Evolutionary conservation across 352 stramenopile species (phyloP).

Genomic region (Pythium apleroticum): DNA sequence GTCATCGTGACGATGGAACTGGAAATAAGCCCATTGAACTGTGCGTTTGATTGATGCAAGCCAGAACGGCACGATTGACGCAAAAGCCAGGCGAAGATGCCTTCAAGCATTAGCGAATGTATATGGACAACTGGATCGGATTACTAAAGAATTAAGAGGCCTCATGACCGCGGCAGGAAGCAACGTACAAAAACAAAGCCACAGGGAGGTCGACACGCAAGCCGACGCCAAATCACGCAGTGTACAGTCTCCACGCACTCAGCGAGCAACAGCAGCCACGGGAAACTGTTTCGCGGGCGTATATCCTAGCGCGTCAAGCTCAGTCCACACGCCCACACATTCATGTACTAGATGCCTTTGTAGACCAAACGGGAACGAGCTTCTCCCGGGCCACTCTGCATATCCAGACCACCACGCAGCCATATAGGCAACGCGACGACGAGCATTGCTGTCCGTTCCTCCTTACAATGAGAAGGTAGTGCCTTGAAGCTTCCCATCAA

Average conservation of each 20-base stretch:
- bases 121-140: slow-evolving; percentile 59
- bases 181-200: slow-evolving; percentile 25
- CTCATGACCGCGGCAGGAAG: slow-evolving; percentile 20
- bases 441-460: slow-evolving; percentile 42
- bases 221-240: not conserved
- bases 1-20: too few relatives aligned
- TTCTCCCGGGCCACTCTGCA: slow-evolving; percentile 59
- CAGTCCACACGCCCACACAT: slow-evolving; percentile 5
- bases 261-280: not conserved
- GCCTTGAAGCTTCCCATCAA: slow-evolving; percentile 77
- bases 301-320: not conserved
- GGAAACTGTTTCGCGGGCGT: not conserved
- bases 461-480: slow-evolving; percentile 86
- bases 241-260: not conserved
- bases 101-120: not conserved
- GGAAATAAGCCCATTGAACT: too few relatives aligned
- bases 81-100: too few relatives aligned
- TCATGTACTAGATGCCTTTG: slow-evolving; percentile 73
- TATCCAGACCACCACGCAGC: slow-evolving; percentile 21
- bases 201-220: slow-evolving; percentile 1
- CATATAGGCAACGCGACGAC: not conserved
- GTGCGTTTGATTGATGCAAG: too few relatives aligned
- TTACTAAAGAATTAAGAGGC: slow-evolving; percentile 77
- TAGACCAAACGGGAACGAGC: slow-evolving; percentile 47
- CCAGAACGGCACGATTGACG: too few relatives aligned